Evolutionary conservation across 1,284 basidiomycete genomes (phyloP), one percentile per base, ranked within the genome.

Genomic region (Sporisorium iseilematis-ciliati): DNA sequence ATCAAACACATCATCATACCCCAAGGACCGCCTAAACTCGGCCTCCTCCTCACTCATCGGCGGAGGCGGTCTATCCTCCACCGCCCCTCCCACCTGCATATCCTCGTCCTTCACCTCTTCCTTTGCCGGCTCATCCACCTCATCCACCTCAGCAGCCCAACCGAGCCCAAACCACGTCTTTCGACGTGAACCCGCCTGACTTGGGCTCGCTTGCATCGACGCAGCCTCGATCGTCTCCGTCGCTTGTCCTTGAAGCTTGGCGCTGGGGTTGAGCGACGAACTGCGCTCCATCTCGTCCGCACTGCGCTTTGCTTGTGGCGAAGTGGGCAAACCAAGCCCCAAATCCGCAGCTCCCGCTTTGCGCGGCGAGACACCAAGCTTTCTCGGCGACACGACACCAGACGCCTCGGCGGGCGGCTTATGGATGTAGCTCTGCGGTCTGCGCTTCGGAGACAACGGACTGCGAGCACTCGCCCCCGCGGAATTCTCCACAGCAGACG

Each of bases 41-140:
- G 77, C 77, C 35, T 78, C 77, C 2, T 75, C 77, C 18, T 75
- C 73, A 42, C 61, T 64, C 73, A 78, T 76, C 0, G 73, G 70
- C 10, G 69, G 69, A n/a, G 77, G 77, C 8, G 66, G 65, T 25
- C 57, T 35, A 7, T 68, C 56, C 0, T 55, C 35, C 18, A n/a
- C 26, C 2, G 50, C 3, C 31, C 45, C 41, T 2, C 26, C 45
- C 7, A 31, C 20, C 20, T 54, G 21, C 31, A 60, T 50, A 7
- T 31, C 11, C 42, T 59, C 64, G 10, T 48, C 53, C n/a, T 58
- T 46, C 2, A 23, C 25, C 2, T 26, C 25, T 7, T 48, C 53
- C n/a, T 58, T 46, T 1, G n/a, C 25, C 2, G 21, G 20, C 6
- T 26, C 29, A 8, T 38, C 25, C 4, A 2, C 2, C 0, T 25